phyloP scores from a whole-genome alignment of 257 asterid species.

The Gentiana straminea region DNA sequence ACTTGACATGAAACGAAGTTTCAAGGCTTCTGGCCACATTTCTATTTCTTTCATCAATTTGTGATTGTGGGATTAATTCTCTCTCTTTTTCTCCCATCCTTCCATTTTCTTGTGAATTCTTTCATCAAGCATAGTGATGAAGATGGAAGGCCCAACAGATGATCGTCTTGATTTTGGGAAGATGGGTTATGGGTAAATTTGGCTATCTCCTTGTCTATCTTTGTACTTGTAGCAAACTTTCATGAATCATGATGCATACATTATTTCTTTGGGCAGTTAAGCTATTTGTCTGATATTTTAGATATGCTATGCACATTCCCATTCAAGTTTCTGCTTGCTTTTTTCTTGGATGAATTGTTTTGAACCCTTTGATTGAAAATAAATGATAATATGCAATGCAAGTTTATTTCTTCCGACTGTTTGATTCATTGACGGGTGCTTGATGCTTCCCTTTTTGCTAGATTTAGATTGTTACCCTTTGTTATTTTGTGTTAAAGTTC shows the following conservation, averaged over 20 bases:
- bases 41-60: slow-evolving; percentile 11
- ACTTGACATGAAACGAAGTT: slow-evolving; percentile 26
- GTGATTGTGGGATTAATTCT: background rate
- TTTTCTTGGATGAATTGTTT: too few relatives aligned
- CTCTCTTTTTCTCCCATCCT: slow-evolving; percentile 9
- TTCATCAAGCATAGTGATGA: slow-evolving; percentile 10
- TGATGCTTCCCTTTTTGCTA: too few relatives aligned
- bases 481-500: slow-evolving; percentile 6
- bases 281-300: background rate
- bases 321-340: too few relatives aligned
- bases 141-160: slow-evolving; percentile 61
- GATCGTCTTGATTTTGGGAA: slow-evolving; percentile 93
- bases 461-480: too few relatives aligned
- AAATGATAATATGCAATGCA: too few relatives aligned
- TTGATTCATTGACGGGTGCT: too few relatives aligned
- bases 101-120: slow-evolving; percentile 12
- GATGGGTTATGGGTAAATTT: slow-evolving; percentile 89
- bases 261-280: background rate
- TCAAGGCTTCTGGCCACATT: slow-evolving; percentile 21
- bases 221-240: background rate
- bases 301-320: too few relatives aligned
- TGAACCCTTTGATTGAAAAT: too few relatives aligned
- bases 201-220: slow-evolving; percentile 5
- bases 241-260: background rate
- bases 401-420: too few relatives aligned